Evolutionary conservation across 345 rosid species (phyloP).

Genomic region (Sisymbrium irio): DNA sequence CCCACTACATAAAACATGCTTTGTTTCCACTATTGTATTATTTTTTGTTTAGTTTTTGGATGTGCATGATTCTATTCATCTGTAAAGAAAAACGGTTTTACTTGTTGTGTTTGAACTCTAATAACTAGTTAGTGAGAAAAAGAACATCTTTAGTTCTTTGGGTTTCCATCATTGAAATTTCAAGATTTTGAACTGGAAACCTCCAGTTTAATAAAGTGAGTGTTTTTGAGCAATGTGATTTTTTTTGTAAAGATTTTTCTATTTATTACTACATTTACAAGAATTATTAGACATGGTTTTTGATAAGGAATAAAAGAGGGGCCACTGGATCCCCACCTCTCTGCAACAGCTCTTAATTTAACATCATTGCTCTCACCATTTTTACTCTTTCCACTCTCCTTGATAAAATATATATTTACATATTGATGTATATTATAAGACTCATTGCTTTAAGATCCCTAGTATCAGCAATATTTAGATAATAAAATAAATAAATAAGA

Average conservation of each 20-base stretch:
- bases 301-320: conserved; percentile 9
- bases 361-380: conserved; percentile 33
- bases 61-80: background rate
- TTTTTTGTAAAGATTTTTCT: background rate
- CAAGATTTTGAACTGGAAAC: background rate
- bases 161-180: background rate
- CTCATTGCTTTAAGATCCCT: background rate
- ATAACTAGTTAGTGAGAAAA: background rate
- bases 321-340: conserved; percentile 15
- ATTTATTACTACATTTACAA: too few relatives aligned
- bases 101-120: background rate
- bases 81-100: background rate
- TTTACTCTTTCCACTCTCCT: conserved; percentile 10
- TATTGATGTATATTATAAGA: background rate
- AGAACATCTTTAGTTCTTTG: background rate
- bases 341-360: conserved; percentile 13
- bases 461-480: background rate
- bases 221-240: background rate
- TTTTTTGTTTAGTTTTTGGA: background rate
- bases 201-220: background rate
- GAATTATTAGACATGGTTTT: too few relatives aligned
- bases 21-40: conserved; percentile 3
- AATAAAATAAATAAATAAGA: background rate
- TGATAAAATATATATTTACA: background rate
- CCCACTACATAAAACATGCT: conserved; percentile 20